A percentile compares a stretch with the other conserved stretches of the same genome.
phyloP scores from a whole-genome alignment of 352 stramenopile genomes.

The Globisporangium mamillatum region DNA sequence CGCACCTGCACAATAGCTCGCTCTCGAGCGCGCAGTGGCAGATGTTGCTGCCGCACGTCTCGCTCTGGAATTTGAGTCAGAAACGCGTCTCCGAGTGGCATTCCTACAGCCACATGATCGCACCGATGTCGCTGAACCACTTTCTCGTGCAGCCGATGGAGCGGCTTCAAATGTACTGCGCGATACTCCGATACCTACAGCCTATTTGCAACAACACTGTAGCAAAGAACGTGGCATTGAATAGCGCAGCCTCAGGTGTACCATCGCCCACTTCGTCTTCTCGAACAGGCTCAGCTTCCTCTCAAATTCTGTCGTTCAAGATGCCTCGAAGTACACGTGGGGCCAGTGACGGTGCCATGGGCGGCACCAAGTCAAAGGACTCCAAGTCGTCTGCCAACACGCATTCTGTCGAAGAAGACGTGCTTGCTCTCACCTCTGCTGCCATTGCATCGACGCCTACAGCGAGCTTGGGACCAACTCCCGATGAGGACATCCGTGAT shows the following conservation, averaged over 20 bases:
- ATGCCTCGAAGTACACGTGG: background rate
- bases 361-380: background rate
- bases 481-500: background rate
- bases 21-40: background rate
- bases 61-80: conserved; percentile 1
- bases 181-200: conserved; percentile 14
- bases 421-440: background rate
- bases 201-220: background rate
- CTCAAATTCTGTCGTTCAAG: background rate
- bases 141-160: conserved; percentile 38
- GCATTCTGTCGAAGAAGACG: background rate
- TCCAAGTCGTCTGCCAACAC: background rate
- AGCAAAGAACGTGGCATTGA: background rate
- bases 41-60: conserved; percentile 1
- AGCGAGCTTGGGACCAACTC: background rate
- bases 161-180: conserved; percentile 25
- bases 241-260: background rate
- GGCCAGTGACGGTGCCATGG: background rate
- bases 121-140: conserved; percentile 28
- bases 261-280: background rate
- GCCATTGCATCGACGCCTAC: background rate
- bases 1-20: background rate
- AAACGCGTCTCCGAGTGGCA: conserved; percentile 17
- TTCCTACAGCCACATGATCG: conserved; percentile 18
- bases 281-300: background rate